Percentiles rank a stretch among this genome's conserved stretches.
Evolutionary conservation across 164 flowering plant genomes (phyloP).

Genomic region (Protea cynaroides): DNA sequence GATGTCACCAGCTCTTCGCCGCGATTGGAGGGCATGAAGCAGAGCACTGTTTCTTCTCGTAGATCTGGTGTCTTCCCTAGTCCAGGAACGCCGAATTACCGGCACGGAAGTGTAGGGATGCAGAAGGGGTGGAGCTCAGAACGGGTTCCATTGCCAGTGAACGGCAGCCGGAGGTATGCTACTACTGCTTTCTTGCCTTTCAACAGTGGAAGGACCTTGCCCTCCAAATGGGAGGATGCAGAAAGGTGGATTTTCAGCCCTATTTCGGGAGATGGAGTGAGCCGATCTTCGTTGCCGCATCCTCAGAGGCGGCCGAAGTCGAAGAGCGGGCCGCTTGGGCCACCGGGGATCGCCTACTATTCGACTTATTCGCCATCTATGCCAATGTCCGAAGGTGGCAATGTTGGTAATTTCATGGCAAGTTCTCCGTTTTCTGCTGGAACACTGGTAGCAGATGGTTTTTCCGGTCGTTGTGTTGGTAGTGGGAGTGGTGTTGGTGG

Average conservation of each 20-base stretch:
- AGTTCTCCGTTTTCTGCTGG: slow-evolving; percentile 69
- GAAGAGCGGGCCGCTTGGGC: slow-evolving; percentile 91
- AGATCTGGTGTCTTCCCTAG: slow-evolving; percentile 56
- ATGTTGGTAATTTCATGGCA: slow-evolving; percentile 30
- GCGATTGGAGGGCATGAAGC: slow-evolving; percentile 48
- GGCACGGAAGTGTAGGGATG: slow-evolving; percentile 34
- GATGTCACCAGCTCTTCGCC: slow-evolving; percentile 48
- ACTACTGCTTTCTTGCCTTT: slow-evolving; percentile 46
- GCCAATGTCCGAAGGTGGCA: slow-evolving; percentile 46
- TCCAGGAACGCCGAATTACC: slow-evolving; percentile 73
- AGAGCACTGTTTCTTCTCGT: slow-evolving; percentile 33
- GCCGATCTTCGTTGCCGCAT: slow-evolving; percentile 30
- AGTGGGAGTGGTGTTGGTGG: slow-evolving; percentile 20
- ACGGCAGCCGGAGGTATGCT: slow-evolving; percentile 29
- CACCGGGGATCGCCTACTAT: slow-evolving; percentile 62
- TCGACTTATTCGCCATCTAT: slow-evolving; percentile 55
- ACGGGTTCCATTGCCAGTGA: slow-evolving; percentile 58
- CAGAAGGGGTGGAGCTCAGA: slow-evolving; percentile 96
- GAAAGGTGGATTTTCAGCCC: slow-evolving; percentile 98
- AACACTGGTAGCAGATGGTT: slow-evolving; percentile 36
- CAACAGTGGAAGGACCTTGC: slow-evolving; percentile 69
- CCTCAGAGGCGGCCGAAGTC: slow-evolving; percentile 73
- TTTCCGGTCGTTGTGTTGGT: slow-evolving; percentile 25
- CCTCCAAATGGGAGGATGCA: slow-evolving; percentile 99
- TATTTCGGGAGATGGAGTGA: slow-evolving; percentile 43